phyloP scores from a whole-genome alignment of 2,329 filamentous ascomycete genomes.

The Fusarium redolens region DNA sequence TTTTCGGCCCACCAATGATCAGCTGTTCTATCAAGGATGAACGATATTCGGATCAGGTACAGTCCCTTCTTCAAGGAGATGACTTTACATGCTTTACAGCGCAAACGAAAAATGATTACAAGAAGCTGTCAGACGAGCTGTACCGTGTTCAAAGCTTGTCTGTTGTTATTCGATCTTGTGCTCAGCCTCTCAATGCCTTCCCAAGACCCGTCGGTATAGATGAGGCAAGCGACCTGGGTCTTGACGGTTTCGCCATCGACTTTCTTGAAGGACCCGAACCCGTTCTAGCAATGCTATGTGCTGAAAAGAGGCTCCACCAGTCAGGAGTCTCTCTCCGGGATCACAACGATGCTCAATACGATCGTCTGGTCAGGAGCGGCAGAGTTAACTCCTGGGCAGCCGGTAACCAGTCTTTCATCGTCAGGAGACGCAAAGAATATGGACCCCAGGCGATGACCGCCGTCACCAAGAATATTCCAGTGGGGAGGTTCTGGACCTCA shows the following conservation, averaged over 20 bases:
- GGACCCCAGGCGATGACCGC: slow-evolving; percentile 79
- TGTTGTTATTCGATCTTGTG: slow-evolving; percentile 76
- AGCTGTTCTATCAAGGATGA: slow-evolving; percentile 83
- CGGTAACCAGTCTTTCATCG: slow-evolving; percentile 70
- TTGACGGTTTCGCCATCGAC: slow-evolving; percentile 85
- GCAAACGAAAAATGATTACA: slow-evolving; percentile 80
- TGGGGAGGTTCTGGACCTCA: slow-evolving; percentile 79
- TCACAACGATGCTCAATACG: slow-evolving; percentile 74
- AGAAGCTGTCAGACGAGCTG: slow-evolving; percentile 74
- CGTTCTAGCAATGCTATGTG: slow-evolving; percentile 89
- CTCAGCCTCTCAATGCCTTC: slow-evolving; percentile 65
- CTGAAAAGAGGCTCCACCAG: slow-evolving; percentile 74
- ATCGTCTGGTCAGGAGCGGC: slow-evolving; percentile 68
- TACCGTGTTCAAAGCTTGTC: slow-evolving; percentile 72
- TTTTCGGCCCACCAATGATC: slow-evolving; percentile 84
- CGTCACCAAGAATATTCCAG: slow-evolving; percentile 68
- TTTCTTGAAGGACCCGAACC: slow-evolving; percentile 82
- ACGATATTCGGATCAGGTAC: slow-evolving; percentile 68
- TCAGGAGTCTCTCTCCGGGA: slow-evolving; percentile 74
- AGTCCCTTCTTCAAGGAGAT: slow-evolving; percentile 61
- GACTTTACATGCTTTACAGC: slow-evolving; percentile 78
- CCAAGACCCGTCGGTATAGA: slow-evolving; percentile 64
- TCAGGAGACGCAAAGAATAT: slow-evolving; percentile 82
- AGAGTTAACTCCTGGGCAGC: slow-evolving; percentile 77
- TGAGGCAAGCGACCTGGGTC: slow-evolving; percentile 68